phyloP scores from a whole-genome alignment of 495 filamentous ascomycete species.

The Trichoderma gamsii region DNA sequence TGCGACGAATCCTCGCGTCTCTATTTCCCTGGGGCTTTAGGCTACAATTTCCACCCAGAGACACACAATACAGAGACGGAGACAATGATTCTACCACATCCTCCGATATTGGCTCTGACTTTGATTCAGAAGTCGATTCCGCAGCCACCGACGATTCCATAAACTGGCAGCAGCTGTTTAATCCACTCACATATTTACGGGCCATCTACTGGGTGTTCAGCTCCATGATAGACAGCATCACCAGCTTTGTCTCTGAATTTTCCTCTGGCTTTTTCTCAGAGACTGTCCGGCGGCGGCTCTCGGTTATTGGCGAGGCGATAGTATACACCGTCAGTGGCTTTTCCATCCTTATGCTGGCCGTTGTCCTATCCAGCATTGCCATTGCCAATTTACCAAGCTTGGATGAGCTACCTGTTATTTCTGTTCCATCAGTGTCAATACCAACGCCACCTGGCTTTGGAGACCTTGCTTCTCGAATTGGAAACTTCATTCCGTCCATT shows the following conservation, averaged over 20 bases:
- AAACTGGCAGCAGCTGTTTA: slow-evolving; percentile 7
- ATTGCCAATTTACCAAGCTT: slow-evolving; percentile 5
- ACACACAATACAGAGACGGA: neutral
- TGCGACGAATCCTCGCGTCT: neutral
- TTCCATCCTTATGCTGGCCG: neutral
- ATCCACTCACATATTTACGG: slow-evolving; percentile 10
- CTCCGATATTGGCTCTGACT: neutral
- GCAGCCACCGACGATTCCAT: neutral
- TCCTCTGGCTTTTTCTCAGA: neutral
- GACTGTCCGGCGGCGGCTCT: neutral
- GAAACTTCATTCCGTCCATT: neutral
- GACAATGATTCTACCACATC: neutral
- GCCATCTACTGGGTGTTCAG: neutral
- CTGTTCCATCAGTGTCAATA: neutral
- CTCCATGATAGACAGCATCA: neutral
- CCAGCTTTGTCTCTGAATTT: neutral
- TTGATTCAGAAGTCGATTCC: neutral
- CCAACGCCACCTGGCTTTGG: neutral
- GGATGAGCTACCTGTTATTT: neutral
- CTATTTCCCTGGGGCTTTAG: neutral
- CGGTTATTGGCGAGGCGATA: neutral
- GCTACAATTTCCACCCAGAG: neutral
- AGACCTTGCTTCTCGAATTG: neutral
- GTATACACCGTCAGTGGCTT: neutral
- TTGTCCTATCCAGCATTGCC: neutral